A percentile compares a stretch with the other conserved stretches of the same genome.
phyloP scores from a whole-genome alignment of 129 eudicot genomes.

The Flaveria bidentis region DNA sequence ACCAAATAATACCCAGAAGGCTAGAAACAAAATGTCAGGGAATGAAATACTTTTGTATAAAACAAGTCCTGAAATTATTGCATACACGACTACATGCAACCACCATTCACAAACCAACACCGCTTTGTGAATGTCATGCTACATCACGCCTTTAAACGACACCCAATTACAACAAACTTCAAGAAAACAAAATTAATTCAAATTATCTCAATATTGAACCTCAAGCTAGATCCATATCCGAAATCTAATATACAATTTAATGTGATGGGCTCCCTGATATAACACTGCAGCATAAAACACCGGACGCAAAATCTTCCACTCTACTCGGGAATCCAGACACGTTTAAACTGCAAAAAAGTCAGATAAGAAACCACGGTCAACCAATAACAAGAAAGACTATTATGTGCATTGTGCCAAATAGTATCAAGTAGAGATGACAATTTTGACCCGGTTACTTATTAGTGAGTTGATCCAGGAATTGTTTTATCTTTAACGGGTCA shows the following conservation, averaged over 20 bases:
- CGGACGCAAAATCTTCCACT: slow-evolving; percentile 25
- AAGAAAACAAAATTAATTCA: slow-evolving; percentile 21
- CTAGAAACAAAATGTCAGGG: neutral
- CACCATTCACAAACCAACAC: slow-evolving; percentile 1
- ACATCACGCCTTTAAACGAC: slow-evolving; percentile 4
- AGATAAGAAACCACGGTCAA: neutral
- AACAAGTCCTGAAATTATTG: slow-evolving; percentile 21
- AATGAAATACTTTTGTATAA: neutral
- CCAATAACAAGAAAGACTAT: neutral
- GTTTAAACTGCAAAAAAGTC: slow-evolving; percentile 23
- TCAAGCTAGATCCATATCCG: slow-evolving; percentile 18
- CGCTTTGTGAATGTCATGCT: slow-evolving; percentile 1
- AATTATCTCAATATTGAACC: slow-evolving; percentile 20
- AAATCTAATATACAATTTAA: slow-evolving; percentile 35
- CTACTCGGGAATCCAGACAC: slow-evolving; percentile 18
- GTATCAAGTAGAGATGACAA: neutral
- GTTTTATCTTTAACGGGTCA: neutral
- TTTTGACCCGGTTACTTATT: neutral
- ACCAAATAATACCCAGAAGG: neutral
- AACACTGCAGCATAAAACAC: slow-evolving; percentile 15
- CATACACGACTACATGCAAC: slow-evolving; percentile 27
- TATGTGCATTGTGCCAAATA: neutral
- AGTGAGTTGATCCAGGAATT: neutral
- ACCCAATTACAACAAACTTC: slow-evolving; percentile 12
- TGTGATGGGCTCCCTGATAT: slow-evolving; percentile 24